Evolutionary conservation across 306 rosid genomes (phyloP).

Genomic region (Prunus mira): DNA sequence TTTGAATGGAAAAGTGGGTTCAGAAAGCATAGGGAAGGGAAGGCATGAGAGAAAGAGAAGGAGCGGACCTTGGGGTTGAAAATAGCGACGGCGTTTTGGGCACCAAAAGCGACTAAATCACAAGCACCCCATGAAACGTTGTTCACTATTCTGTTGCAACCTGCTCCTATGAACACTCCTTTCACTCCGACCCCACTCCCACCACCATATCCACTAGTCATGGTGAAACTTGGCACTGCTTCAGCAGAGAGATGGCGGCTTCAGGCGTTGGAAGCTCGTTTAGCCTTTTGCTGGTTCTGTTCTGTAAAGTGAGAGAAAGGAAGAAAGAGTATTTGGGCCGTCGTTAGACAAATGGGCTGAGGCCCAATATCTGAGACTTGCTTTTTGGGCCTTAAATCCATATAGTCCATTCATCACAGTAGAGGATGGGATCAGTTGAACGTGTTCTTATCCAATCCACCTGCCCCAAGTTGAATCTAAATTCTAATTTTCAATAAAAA

Average conservation of each 20-base stretch:
- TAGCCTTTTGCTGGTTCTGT: neutral
- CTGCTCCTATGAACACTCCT: slow-evolving; percentile 76
- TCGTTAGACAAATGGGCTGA: neutral
- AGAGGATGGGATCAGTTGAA: neutral
- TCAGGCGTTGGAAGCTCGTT: neutral
- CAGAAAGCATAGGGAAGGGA: neutral
- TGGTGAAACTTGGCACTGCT: neutral
- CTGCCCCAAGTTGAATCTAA: neutral
- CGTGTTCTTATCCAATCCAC: neutral
- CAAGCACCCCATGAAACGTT: slow-evolving; percentile 93
- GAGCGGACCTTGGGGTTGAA: slow-evolving; percentile 70
- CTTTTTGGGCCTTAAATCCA: neutral
- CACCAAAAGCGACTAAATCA: slow-evolving; percentile 78
- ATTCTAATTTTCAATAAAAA: neutral
- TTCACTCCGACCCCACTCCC: slow-evolving; percentile 43
- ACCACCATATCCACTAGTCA: neutral
- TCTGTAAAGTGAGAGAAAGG: too few species aligned
- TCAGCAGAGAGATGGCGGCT: slow-evolving; percentile 12
- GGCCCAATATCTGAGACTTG: neutral
- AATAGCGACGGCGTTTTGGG: slow-evolving; percentile 85
- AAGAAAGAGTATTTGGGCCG: neutral
- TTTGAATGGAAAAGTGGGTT: neutral
- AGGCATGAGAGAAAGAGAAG: slow-evolving; percentile 1
- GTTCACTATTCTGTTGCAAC: slow-evolving; percentile 87
- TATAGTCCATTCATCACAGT: too few species aligned